Conservation (phyloP, 164 flowering plant genomes). For the Macadamia integrifolia region DNA sequence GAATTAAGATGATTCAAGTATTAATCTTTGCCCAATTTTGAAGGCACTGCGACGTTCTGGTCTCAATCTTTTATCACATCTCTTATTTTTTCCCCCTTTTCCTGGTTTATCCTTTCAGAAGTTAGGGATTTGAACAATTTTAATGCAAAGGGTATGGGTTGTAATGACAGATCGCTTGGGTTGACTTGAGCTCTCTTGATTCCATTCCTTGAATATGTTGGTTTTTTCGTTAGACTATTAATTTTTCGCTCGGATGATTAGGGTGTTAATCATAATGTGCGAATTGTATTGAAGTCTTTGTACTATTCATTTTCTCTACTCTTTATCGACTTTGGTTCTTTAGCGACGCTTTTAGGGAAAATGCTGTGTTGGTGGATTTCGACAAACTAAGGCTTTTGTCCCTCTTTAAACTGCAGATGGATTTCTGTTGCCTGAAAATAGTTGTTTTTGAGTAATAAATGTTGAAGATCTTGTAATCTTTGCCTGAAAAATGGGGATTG, state of each 20-base stretch:
- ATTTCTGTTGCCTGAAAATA: slow-evolving; percentile 2
- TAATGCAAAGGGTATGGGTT: background rate
- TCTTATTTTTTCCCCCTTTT: background rate
- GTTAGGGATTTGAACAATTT: slow-evolving; percentile 5
- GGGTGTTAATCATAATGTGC: background rate
- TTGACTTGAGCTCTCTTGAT: background rate
- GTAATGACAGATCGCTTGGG: background rate
- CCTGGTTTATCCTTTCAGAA: background rate
- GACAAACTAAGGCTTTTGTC: background rate
- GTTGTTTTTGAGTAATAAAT: background rate
- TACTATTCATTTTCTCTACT: background rate
- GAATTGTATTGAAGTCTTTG: background rate
- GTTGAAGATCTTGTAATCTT: slow-evolving; percentile 9
- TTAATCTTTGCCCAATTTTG: background rate
- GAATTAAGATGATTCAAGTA: background rate
- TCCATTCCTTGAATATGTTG: background rate
- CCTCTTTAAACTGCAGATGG: slow-evolving; percentile 20
- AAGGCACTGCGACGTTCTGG: background rate
- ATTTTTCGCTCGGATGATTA: background rate
- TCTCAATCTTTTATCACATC: background rate
- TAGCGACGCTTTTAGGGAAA: background rate
- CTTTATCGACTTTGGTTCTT: background rate
- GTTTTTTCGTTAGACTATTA: background rate
- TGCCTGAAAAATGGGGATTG: slow-evolving; percentile 43
- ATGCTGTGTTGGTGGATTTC: background rate